Base-by-base conservation (phyloP, 2,329 filamentous ascomycete species). In the Hypoxylon sp. region DNA sequence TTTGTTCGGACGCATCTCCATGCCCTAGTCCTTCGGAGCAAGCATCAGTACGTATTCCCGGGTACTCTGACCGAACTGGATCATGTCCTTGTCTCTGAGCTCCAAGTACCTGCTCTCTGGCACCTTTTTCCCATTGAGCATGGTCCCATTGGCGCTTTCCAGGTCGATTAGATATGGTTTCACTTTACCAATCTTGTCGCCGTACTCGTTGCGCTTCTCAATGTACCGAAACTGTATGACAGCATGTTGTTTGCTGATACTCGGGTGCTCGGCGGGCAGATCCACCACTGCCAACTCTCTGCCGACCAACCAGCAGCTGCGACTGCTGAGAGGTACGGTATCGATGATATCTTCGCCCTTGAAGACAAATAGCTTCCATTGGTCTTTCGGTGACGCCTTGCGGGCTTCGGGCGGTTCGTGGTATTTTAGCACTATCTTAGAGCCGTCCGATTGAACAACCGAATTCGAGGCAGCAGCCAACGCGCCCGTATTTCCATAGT, bases 1-100 rank as follows among this genome's bases (percentile, higher is more conserved):
- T 66, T 59, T 60, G 57, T 60, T 62, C 11, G 27, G 21, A 54
- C n/a, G 44, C 32, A 56, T 48, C 54, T 53, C 54, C 46, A 44
- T 35, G 1, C 17, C 51, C 77, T 72, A 86, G 50, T 82, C 79
- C 54, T 80, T 81, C 2, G 86, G 85, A 37, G 87, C 86, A 65
- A 98, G 86, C 93, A 98, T 96, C 66, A 98, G 80, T n/a, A 99
- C 93, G 79, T 98, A 99, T 81, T 99, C 96, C 75, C 94, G 88
- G 65, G 92, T 92, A 77, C 93, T 97, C 66, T 92, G 86, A 8
- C 94, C 96, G 81, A 99, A 97, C 76, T 89, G 89, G 64, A 99
- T 79, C 77, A 99, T 89, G 79, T 99, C 96, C 81, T 94, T 94
- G 78, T 96, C 91, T 78, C 91, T 87, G 62, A 98, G 81, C 80